Evolutionary conservation across 2,329 filamentous ascomycete species (phyloP), one percentile per base, ranked within the genome.

Genomic region (Arthrobotrys iridis): DNA sequence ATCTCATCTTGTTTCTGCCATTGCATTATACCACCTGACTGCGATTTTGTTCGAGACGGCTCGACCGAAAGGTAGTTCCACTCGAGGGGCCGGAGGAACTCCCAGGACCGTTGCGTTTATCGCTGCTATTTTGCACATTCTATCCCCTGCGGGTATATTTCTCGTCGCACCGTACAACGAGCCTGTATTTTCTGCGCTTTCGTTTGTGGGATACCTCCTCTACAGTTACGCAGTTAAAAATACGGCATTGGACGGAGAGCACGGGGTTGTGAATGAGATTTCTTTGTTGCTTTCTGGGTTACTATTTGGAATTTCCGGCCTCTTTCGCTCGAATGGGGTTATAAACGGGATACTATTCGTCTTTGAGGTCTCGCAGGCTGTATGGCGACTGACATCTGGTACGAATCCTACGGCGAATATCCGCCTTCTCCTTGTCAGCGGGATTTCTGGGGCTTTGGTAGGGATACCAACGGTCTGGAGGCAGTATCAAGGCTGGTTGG

Each of bases 141-240:
- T 98, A 55, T 95, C 92, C 0, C 94, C 95, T 0, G 95, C 91
- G 0, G 94, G 94, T 0, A 83, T 97, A 1, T 98, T 99, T 81
- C 87, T 99, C 15, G 93, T 91, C 0, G 90, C 93, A 0, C 93
- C 94, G 0, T 96, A 95, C 81, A 87, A 88, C 7, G 95, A 99
- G 83, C 88, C 91, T 77, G 82, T 90, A 0, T 97, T 93, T 82
- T 89, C 94, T 0, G 84, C 91, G 20, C 84, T 97, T 33, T 91
- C 91, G 41, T 92, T 97, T 79, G 78, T 85, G 0, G 95, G 93
- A 0, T 89, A 89, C 79, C 85, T 91, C 28, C 81, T 90, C 52
- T 95, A 94, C 81, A 87, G 87, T 0, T 84, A 85, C 46, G 81
- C 82, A 11, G 55, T 81, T 68, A 77, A 81, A 76, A 78, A 83